Percentiles rank a stretch among this genome's conserved stretches.
phyloP scores from a whole-genome alignment of 495 filamentous ascomycete species.

The Penicillium odoratum region DNA sequence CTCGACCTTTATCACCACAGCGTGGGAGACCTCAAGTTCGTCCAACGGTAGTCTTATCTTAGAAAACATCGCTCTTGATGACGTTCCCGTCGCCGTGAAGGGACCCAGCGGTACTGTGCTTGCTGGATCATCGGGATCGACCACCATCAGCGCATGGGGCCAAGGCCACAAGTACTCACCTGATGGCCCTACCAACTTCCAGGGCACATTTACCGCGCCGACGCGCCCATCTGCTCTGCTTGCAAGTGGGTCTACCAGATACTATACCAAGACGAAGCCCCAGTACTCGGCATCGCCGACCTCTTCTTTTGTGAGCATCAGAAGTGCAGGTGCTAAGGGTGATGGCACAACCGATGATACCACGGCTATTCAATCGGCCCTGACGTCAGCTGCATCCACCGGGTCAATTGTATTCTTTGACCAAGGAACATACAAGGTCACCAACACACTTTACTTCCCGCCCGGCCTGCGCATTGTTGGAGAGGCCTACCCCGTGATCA shows the following conservation, averaged over 20 bases:
- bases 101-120: constrained; percentile 54
- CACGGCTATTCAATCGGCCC: constrained; percentile 44
- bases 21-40: constrained; percentile 35
- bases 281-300: constrained; percentile 53
- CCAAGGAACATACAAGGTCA: constrained; percentile 49
- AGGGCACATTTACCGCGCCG: constrained; percentile 37
- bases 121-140: constrained; percentile 53
- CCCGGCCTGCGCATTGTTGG: constrained; percentile 45
- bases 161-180: constrained; percentile 55
- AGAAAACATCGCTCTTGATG: constrained; percentile 68
- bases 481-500: constrained; percentile 64
- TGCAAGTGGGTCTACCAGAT: constrained; percentile 36
- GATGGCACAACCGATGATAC: constrained; percentile 73
- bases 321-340: constrained; percentile 60
- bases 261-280: constrained; percentile 54
- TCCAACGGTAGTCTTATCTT: constrained; percentile 56
- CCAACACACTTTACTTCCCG: constrained; percentile 47
- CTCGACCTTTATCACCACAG: constrained; percentile 62
- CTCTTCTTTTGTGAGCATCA: constrained; percentile 59
- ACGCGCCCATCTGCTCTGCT: constrained; percentile 41
- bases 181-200: constrained; percentile 40
- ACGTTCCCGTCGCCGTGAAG: constrained; percentile 61
- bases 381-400: constrained; percentile 37
- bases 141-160: constrained; percentile 54
- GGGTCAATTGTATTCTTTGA: constrained; percentile 53